Conservation (phyloP, 2,329 filamentous ascomycete species). For the Rhexocercosporidium sp. region DNA sequence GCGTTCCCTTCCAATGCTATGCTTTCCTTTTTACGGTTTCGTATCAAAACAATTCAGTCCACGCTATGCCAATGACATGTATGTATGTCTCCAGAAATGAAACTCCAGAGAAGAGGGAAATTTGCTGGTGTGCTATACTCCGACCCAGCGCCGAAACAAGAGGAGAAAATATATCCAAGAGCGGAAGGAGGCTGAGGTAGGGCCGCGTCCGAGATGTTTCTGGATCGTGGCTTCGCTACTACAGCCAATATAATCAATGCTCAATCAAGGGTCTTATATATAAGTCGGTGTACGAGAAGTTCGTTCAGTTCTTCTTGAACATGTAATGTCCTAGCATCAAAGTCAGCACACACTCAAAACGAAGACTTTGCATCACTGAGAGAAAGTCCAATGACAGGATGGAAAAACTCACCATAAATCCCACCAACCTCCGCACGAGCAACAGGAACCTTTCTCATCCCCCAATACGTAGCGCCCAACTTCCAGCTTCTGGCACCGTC, state of each 20-base stretch:
- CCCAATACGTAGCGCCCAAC: slow-evolving; percentile 84
- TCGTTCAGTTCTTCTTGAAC: slow-evolving; percentile 20
- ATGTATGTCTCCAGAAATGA: too few relatives aligned
- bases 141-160: too few relatives aligned
- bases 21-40: not conserved
- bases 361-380: too few relatives aligned
- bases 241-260: not conserved
- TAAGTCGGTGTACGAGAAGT: not conserved
- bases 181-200: too few relatives aligned
- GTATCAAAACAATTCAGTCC: too few relatives aligned
- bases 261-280: not conserved
- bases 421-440: slow-evolving; percentile 60
- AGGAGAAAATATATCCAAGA: too few relatives aligned
- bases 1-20: not conserved
- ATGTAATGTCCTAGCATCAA: slow-evolving; percentile 20
- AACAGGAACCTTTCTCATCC: slow-evolving; percentile 73
- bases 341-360: not conserved
- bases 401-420: slow-evolving; percentile 17
- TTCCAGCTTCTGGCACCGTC: slow-evolving; percentile 74
- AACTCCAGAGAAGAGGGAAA: too few relatives aligned
- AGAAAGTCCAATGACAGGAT: not conserved
- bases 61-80: too few relatives aligned
- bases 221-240: not conserved
- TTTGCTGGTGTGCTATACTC: too few relatives aligned
- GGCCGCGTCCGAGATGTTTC: too few relatives aligned